Evolutionary conservation across 2,329 filamentous ascomycete genomes (phyloP), one percentile per base, ranked within the genome.

Genomic region (Zasmidium cellare): DNA sequence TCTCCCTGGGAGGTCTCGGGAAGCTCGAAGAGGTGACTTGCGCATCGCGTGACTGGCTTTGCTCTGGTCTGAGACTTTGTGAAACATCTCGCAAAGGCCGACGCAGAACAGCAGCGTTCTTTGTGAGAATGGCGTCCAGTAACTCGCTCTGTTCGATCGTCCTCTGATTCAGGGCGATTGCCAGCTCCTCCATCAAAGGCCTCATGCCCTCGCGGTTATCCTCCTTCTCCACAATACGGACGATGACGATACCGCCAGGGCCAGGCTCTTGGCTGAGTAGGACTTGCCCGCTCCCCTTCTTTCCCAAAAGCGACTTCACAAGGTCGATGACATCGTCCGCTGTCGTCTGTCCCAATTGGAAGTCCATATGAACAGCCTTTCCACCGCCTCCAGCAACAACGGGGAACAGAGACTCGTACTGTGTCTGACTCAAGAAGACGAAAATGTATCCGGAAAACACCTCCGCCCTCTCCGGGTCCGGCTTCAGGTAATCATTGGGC

Each of bases 121-220:
- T 89, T n/a, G 80, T 86, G 24, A 97, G 76, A 47, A 99, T 94
- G 1, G 90, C 90, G 72, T 96, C 91, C 1, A 99, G 80, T 61
- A 99, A 96, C 67, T 97, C 92, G 57, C 89, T 92, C 69, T 97
- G 92, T 65, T 93, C 87, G 53, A 97, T 87, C 2, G 92, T 87
- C 3, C 91, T 85, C 71, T 96, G 92, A 60, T 92, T 88, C 12
- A 96, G 82, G 47, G 85, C 80, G 19, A 87, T 72, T 1, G 92
- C 89, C 16, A 96, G 84, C 2, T 59, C 54, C 20, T 58, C 53
- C 28, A 67, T 57, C 52, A 72, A 63, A 9, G 53, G 47, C 19
- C 24, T 53, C 12, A 46, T 46, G 18, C 52, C 45, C 31, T 55
- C 46, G 11, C 58, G 58, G 62, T 45, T 58, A 50, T 25, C 58